Evolutionary conservation across 768 basidiomycete species (phyloP).

Genomic region (Collybia sp.): DNA sequence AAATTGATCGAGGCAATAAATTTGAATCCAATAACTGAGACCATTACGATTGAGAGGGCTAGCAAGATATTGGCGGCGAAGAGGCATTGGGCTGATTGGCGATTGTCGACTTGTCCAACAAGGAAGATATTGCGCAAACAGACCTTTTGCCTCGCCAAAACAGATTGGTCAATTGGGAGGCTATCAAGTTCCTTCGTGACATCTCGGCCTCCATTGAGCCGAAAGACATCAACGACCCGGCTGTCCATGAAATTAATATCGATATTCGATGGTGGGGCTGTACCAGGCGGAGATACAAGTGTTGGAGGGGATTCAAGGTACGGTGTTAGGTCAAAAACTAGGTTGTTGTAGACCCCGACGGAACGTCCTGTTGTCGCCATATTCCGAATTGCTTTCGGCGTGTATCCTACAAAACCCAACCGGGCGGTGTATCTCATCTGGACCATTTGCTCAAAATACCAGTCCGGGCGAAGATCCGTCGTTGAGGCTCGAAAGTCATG

Average conservation of each 20-base stretch:
- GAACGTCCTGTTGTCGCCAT: not conserved
- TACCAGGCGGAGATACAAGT: not conserved
- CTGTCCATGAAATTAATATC: constrained; percentile 64
- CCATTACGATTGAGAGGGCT: constrained; percentile 68
- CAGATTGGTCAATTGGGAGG: constrained; percentile 45
- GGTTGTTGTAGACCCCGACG: constrained; percentile 75
- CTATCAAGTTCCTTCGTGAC: constrained; percentile 62
- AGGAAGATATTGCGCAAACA: constrained; percentile 85
- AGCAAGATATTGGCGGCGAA: constrained; percentile 84
- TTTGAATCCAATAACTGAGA: constrained; percentile 76
- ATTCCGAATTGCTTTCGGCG: too few relatives aligned
- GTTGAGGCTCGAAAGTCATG: too few relatives aligned
- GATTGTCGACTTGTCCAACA: constrained; percentile 72
- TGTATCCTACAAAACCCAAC: too few relatives aligned
- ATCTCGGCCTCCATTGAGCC: constrained; percentile 81
- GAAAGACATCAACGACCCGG: constrained; percentile 64
- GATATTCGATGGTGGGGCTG: constrained; percentile 9
- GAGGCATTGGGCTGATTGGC: constrained; percentile 70
- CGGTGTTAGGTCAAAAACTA: constrained; percentile 83
- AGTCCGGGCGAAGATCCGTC: too few relatives aligned
- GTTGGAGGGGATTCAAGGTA: constrained; percentile 67
- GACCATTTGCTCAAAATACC: too few relatives aligned
- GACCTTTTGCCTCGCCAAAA: constrained; percentile 40
- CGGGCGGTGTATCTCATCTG: too few relatives aligned
- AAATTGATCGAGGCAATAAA: constrained; percentile 93